Base-by-base conservation (phyloP, 129 eudicot species). In the Flaveria linearis region DNA sequence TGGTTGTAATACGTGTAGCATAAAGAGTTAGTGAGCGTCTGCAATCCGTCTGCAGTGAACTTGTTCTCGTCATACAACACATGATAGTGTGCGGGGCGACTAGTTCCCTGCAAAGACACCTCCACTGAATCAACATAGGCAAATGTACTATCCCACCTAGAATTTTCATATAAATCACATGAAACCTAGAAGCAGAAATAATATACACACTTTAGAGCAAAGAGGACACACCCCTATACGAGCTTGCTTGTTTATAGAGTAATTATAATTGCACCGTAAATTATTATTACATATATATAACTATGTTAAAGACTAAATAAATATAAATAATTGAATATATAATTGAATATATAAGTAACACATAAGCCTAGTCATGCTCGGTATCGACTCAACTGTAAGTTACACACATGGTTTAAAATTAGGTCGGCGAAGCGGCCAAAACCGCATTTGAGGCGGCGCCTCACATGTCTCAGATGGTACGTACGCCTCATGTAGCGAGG, bases 51-150 rank as follows among this genome's bases (percentile, higher is more conserved):
- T 0, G 98, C 94, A 60, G 79, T 74, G 84, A 92, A 92, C 0
- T 39, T 60, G 81, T 92, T 92, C 69, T 92, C 98, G 66, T 92
- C 98, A 75, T 60, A 85, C 3, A 92, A 72, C 17, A 92, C 98
- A 73, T 92, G 98, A 73, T 90, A 92, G 63, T 92, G 98, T 0
- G 92, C 66, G 0, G 96, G 96, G 0, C 98, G 82, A 41, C 98
- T 92, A 0, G 98, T 90, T 11, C 98, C 98, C 98, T 92, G 39
- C 76, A 53, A 36, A 41, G 7, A 15, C 50, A 17, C n/a, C 14
- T 36, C 49, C 41, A 23, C 46, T 9, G 43, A 53, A 43, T 39
- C 11, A 10, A 25, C 10, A 36, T 25, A 57, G 22, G 9, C 46
- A 25, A 1, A 3, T 58, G 2, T 58, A 3, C 36, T 23, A 58